Evolutionary conservation across 179 eudicot species (phyloP), one percentile per base, ranked within the genome.

Genomic region (Beta macrorhiza): DNA sequence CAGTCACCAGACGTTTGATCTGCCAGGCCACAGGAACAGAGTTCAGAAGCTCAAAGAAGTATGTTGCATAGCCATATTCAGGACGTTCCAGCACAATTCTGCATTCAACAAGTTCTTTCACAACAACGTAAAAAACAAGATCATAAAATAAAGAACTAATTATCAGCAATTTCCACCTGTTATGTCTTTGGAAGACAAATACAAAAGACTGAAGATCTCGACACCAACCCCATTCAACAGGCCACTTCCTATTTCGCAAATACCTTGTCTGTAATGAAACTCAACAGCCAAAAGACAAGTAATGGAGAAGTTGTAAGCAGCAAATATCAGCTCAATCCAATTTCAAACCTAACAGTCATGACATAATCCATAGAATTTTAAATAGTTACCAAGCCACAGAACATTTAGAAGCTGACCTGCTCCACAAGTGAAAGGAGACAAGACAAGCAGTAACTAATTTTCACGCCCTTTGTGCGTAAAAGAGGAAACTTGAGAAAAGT

Each of bases 161-260:
- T 45, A 77, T 65, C 78, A 76, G 71, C 37, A 82, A 75, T 56
- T 25, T 58, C 9, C 76, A 96, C 99, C 98, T 97, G 90, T 94
- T 93, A 84, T 97, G 99, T 78, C 93, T 90, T 78, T 85, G 82
- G 76, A 97, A 97, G 10, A 97, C 97, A 85, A 97, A 97, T 79
- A 97, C 89, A 81, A 97, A 97, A 63, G 98, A 88, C 85, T 91
- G 98, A 84, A 97, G 97, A 79, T 97, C 99, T 64, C 99, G 90
- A 84, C 97, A 91, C 99, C 99, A 97, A 44, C 99, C 98, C 99
- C 99, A 97, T 85, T 97, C 99, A 82, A 93, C 97, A 51, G 99
- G 99, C 97, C 97, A 97, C 76, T 90, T 94, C 82, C 88, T 87
- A 67, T 84, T 89, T 83, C 83, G 91, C 73, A 97, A 78, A 87